These are phyloP conservation scores for Termitomyces sp. DNA, from an alignment of 768 basidiomycete species.

Conservation along the genomic window DNA sequence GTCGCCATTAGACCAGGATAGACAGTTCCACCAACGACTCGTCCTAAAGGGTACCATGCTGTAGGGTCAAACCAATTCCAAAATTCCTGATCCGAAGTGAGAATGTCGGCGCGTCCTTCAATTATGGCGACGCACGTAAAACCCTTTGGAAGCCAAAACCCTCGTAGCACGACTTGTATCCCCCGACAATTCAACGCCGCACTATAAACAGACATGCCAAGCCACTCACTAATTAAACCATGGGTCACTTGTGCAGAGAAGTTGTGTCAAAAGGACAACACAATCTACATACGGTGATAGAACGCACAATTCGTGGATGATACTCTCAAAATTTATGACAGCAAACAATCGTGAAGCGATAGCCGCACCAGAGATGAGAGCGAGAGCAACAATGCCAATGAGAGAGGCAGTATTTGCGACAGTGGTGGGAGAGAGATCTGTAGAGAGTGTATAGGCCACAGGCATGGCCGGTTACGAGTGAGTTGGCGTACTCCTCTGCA, in stretches of 20 bases:
- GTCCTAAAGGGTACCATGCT: slow-evolving; percentile 98
- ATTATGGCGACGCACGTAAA: slow-evolving; percentile 66
- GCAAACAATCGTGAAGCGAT: slow-evolving; percentile 96
- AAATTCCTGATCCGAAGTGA: slow-evolving; percentile 66
- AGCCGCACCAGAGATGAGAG: slow-evolving; percentile 89
- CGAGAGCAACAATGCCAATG: slow-evolving; percentile 84
- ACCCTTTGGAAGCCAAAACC: slow-evolving; percentile 87
- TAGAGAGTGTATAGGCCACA: slow-evolving; percentile 69
- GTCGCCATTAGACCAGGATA: slow-evolving; percentile 99
- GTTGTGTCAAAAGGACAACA: slow-evolving; percentile 6
- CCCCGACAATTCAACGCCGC: slow-evolving; percentile 9
- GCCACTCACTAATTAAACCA: slow-evolving; percentile 96
- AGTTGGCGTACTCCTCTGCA: slow-evolving; percentile 12
- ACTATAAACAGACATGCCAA: slow-evolving; percentile 11
- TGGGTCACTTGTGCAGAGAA: slow-evolving; percentile 54
- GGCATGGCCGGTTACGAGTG: slow-evolving; percentile 47
- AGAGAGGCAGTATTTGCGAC: slow-evolving; percentile 87
- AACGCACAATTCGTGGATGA: slow-evolving; percentile 97
- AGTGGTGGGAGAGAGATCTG: slow-evolving; percentile 61
- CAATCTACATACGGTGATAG: background rate
- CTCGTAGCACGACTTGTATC: slow-evolving; percentile 78
- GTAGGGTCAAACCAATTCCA: slow-evolving; percentile 99
- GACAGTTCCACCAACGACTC: slow-evolving; percentile 96
- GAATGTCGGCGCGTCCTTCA: background rate
- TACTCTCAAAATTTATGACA: slow-evolving; percentile 97